phyloP scores from a whole-genome alignment of 140 eudicot species.

The Oenanthe javanica region DNA sequence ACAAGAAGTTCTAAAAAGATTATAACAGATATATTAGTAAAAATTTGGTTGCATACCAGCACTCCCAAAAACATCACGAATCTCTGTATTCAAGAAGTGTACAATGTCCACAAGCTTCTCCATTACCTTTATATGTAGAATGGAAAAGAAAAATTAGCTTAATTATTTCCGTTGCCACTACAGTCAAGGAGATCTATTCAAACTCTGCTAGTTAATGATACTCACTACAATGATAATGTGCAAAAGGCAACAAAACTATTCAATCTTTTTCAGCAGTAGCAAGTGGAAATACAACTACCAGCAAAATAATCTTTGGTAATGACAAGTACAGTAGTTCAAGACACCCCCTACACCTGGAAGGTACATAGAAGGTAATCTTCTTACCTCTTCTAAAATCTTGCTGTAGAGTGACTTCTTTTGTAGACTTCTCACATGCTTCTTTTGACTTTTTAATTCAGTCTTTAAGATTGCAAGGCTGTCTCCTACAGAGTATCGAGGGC shows the following conservation, averaged over 20 bases:
- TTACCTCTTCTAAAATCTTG: conserved; percentile 91
- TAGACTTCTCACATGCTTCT: conserved; percentile 78
- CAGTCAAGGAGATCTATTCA: not conserved
- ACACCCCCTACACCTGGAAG: not conserved
- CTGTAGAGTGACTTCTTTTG: conserved; percentile 95
- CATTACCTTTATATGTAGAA: conserved; percentile 62
- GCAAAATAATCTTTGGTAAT: not conserved
- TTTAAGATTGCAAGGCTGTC: conserved; percentile 72
- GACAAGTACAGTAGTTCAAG: not conserved
- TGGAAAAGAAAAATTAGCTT: conserved; percentile 8
- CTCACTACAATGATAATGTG: not conserved
- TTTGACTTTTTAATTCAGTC: conserved; percentile 89
- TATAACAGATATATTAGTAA: not conserved
- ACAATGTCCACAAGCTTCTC: conserved; percentile 97
- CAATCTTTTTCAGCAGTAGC: not conserved
- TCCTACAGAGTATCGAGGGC: conserved; percentile 35
- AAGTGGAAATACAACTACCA: not conserved
- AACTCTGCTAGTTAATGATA: not conserved
- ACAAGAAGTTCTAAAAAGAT: not conserved
- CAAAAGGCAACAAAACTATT: not conserved
- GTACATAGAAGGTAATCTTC: conserved; percentile 5
- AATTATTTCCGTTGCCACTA: not conserved
- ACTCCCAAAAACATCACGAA: conserved; percentile 73
- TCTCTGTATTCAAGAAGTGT: conserved; percentile 84
- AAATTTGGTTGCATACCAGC: conserved; percentile 49